Conservation (phyloP, 2,329 filamentous ascomycete genomes). For the Ploettnerulaceae sp. region DNA sequence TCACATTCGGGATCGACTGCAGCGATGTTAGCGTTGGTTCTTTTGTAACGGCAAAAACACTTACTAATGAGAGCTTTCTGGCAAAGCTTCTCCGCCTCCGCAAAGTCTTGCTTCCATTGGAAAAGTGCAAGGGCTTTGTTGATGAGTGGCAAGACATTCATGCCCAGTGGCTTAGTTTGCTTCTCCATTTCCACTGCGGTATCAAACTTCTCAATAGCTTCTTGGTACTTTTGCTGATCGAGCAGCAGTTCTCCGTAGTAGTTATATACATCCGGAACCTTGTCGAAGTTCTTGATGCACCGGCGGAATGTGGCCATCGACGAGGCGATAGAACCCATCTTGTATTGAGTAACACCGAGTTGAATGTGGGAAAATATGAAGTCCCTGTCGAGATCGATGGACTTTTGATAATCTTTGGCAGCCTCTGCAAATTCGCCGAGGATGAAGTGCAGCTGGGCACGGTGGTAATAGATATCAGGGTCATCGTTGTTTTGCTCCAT, state of each 20-base stretch:
- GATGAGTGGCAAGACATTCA: slow-evolving; percentile 96
- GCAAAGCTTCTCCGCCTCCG: slow-evolving; percentile 91
- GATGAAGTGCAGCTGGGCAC: slow-evolving; percentile 97
- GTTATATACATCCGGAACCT: slow-evolving; percentile 97
- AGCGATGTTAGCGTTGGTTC: slow-evolving; percentile 8
- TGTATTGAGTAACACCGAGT: slow-evolving; percentile 98
- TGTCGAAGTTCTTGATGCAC: slow-evolving; percentile 97
- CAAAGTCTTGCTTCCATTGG: slow-evolving; percentile 97
- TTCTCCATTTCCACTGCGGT: slow-evolving; percentile 99
- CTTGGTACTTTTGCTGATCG: slow-evolving; percentile 91
- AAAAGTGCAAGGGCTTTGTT: slow-evolving; percentile 97
- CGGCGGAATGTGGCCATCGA: slow-evolving; percentile 98
- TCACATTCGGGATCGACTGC: slow-evolving; percentile 96
- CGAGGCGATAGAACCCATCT: slow-evolving; percentile 96
- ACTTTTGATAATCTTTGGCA: slow-evolving; percentile 98
- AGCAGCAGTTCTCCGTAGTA: slow-evolving; percentile 97
- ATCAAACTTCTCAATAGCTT: slow-evolving; percentile 97
- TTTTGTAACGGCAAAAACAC: slow-evolving; percentile 35
- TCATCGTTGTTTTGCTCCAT: slow-evolving; percentile 81
- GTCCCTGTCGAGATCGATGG: slow-evolving; percentile 88
- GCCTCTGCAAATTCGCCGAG: slow-evolving; percentile 88
- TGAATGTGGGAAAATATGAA: slow-evolving; percentile 99
- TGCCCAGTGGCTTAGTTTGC: slow-evolving; percentile 84
- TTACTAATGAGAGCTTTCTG: slow-evolving; percentile 95
- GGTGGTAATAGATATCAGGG: slow-evolving; percentile 98